Base-by-base conservation (phyloP, 1,284 basidiomycete species). In the Rhodotorula sp. region DNA sequence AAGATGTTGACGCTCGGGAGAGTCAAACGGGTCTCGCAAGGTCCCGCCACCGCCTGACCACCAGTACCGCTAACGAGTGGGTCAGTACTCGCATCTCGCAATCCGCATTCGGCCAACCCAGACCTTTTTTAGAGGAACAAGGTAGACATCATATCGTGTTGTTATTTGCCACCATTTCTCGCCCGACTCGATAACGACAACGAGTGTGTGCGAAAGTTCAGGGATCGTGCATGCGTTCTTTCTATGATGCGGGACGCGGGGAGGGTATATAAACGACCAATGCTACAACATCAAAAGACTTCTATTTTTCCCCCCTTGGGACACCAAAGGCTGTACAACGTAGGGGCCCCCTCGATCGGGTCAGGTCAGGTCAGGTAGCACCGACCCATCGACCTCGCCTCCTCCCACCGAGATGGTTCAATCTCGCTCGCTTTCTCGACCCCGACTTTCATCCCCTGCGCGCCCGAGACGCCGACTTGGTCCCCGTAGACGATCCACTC, bases 1-100 rank as follows among this genome's bases (percentile, higher is more conserved):
- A 76, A 82, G 49, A 84, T 89, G 84, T 78, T 89, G 55, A 74
- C 76, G 46, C 86, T 85, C 75, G 88, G 87, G 3, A 80, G 86
- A 60, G 81, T 85, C 12, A 84, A 83, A 49, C 59, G 55, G 46
- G 56, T 74, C 7, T 14, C 33, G 33, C 54, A 48, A 6, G 55
- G 66, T 0, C 66, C 56, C 22, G 33, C 66, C 37, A 55, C 66
- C n/a, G 24, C 45, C 37, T 64, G 37, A 42, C 48, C 20, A n/a
- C n/a, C n/a, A n/a, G n/a, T n/a, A n/a, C n/a, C n/a, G n/a, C n/a
- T n/a, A n/a, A n/a, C 30, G 6, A 8, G 29, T 42, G 17, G 55
- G 42, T 10, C 6, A 10, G 8, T n/a, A 26, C 6, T 5, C n/a
- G 30, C 12, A 33, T 33, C 26, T n/a, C 14, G 48, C 60, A 61